Percentiles rank a stretch among this genome's conserved stretches.
Evolutionary conservation across 768 basidiomycete genomes (phyloP).

Genomic region (Saitozyma podzolica): DNA sequence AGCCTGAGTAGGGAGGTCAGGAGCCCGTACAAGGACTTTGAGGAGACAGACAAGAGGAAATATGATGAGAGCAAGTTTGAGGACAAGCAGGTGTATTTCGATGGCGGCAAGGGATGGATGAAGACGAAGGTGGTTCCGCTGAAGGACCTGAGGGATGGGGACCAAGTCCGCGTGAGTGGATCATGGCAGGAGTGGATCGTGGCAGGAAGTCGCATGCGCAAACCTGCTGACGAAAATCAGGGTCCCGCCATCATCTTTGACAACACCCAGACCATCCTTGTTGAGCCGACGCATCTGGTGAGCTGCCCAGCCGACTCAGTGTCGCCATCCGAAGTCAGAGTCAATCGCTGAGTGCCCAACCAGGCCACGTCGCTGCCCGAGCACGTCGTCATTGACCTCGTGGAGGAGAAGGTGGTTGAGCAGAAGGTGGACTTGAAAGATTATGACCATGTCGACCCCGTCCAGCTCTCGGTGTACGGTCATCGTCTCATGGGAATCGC

Average conservation of each 20-base stretch:
- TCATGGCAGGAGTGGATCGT: background rate
- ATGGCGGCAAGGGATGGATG: conserved; percentile 21
- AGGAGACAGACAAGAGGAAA: conserved; percentile 6
- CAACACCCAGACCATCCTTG: conserved; percentile 89
- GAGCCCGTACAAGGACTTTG: conserved; percentile 28
- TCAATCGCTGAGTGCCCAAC: conserved; percentile 10
- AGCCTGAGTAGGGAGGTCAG: conserved; percentile 20
- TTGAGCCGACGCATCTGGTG: conserved; percentile 60
- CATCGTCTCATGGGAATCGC: conserved; percentile 98
- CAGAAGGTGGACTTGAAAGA: conserved; percentile 22
- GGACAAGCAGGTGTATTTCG: conserved; percentile 25
- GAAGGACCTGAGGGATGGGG: conserved; percentile 16
- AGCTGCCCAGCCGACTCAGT: background rate
- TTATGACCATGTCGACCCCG: conserved; percentile 35
- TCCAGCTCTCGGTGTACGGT: conserved; percentile 80
- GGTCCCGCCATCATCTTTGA: conserved; percentile 96
- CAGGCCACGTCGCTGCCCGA: conserved; percentile 32
- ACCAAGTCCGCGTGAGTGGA: conserved; percentile 23
- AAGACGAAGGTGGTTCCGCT: conserved; percentile 22
- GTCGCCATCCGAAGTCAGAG: conserved; percentile 1
- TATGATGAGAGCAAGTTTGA: conserved; percentile 6
- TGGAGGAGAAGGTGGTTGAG: conserved; percentile 27
- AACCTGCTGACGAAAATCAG: conserved; percentile 20
- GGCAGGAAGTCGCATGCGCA: background rate
- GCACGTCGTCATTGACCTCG: conserved; percentile 36